These are phyloP conservation scores for Rosa hybrid DNA, from an alignment of 331 rosid species.

Conservation along the genomic window DNA sequence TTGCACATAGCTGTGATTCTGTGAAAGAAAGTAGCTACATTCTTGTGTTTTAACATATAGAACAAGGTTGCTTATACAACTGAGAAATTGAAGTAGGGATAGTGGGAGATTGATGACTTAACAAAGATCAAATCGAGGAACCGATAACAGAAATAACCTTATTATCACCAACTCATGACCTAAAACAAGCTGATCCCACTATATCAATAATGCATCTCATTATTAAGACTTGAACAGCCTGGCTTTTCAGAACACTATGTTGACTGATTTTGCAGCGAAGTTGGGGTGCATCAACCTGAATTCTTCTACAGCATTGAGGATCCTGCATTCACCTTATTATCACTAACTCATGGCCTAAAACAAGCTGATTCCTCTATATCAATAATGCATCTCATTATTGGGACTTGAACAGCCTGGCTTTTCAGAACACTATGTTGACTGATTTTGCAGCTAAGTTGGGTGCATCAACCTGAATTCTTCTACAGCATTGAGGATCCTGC, in stretches of 20 bases:
- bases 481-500: not conserved
- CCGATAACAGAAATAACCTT: not conserved
- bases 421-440: not conserved
- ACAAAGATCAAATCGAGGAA: not conserved
- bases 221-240: not conserved
- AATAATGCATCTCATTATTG: not conserved
- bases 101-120: not conserved
- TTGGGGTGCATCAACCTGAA: constrained; percentile 6
- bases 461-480: constrained; percentile 9
- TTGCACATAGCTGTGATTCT: not conserved
- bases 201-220: not conserved
- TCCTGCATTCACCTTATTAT: not conserved
- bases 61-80: not conserved
- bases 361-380: not conserved
- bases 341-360: not conserved
- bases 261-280: too few relatives aligned
- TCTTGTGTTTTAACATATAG: not conserved
- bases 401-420: constrained; percentile 1
- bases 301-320: not conserved
- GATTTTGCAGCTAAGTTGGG: not conserved
- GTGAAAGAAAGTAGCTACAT: not conserved
- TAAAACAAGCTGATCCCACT: not conserved
- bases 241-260: too few relatives aligned
- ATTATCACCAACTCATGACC: not conserved
- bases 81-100: not conserved